phyloP scores from a whole-genome alignment of 306 rosid genomes.

The Inga laurina region DNA sequence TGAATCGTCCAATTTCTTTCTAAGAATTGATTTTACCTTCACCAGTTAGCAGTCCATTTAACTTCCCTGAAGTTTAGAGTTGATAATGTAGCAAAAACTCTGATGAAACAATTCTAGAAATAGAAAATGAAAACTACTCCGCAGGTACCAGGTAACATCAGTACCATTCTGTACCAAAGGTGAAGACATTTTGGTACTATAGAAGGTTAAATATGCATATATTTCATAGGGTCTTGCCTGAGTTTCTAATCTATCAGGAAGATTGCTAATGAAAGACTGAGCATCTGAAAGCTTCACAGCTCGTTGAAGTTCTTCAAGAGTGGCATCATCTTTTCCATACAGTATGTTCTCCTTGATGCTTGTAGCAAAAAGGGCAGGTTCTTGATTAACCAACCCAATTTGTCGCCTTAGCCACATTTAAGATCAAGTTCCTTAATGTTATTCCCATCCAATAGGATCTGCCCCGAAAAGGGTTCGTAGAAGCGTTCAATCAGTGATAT shows the following conservation, averaged over 20 bases:
- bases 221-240: slow-evolving; percentile 48
- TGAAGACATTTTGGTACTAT: not conserved
- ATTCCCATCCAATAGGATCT: slow-evolving; percentile 59
- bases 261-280: slow-evolving; percentile 72
- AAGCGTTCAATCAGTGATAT: slow-evolving; percentile 84
- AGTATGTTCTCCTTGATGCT: slow-evolving; percentile 82
- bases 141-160: not conserved
- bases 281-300: slow-evolving; percentile 81
- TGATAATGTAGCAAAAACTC: not conserved
- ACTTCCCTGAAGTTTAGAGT: not conserved
- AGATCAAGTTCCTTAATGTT: slow-evolving; percentile 65
- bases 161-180: not conserved
- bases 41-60: not conserved
- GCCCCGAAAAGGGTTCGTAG: slow-evolving; percentile 85
- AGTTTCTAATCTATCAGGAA: slow-evolving; percentile 86
- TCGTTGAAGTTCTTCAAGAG: slow-evolving; percentile 60
- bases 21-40: not conserved
- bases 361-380: slow-evolving; percentile 91
- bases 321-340: slow-evolving; percentile 82
- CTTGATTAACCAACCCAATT: slow-evolving; percentile 86
- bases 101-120: not conserved
- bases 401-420: slow-evolving; percentile 88
- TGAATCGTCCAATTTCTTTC: not conserved
- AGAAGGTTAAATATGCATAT: not conserved
- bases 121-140: not conserved